phyloP scores from a whole-genome alignment of 495 filamentous ascomycete genomes.

The Sabuloglossum arenarium region DNA sequence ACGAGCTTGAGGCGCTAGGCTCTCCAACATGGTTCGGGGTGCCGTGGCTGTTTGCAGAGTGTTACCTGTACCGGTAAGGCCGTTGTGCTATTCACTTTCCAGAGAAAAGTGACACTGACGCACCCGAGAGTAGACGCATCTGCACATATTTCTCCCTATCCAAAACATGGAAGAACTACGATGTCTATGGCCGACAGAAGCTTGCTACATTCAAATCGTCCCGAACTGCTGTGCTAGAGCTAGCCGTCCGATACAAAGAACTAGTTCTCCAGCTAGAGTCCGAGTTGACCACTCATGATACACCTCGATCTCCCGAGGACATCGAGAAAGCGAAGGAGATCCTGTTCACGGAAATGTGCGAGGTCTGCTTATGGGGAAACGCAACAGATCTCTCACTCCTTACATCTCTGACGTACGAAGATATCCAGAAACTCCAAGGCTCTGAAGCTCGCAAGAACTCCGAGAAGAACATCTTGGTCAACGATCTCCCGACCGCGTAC shows the following conservation, averaged over 20 bases:
- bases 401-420: conserved; percentile 77
- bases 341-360: conserved; percentile 81
- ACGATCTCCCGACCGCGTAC: conserved; percentile 60
- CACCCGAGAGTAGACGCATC: conserved; percentile 36
- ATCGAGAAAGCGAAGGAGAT: conserved; percentile 48
- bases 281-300: conserved; percentile 6
- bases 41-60: conserved; percentile 80
- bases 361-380: conserved; percentile 96
- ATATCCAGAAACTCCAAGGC: conserved; percentile 90
- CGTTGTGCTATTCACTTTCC: background rate
- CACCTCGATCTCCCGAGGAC: conserved; percentile 25
- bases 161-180: conserved; percentile 74
- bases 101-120: background rate
- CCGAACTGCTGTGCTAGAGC: conserved; percentile 72
- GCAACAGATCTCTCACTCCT: conserved; percentile 87
- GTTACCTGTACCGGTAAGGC: conserved; percentile 68
- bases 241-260: conserved; percentile 55
- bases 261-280: conserved; percentile 33
- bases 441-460: conserved; percentile 61
- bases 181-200: conserved; percentile 83
- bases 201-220: conserved; percentile 84
- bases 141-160: conserved; percentile 56
- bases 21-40: conserved; percentile 61
- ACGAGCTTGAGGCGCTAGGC: conserved; percentile 57
- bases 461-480: conserved; percentile 76